phyloP scores from a whole-genome alignment of 352 stramenopile species.

The Phytophthora rubi region DNA sequence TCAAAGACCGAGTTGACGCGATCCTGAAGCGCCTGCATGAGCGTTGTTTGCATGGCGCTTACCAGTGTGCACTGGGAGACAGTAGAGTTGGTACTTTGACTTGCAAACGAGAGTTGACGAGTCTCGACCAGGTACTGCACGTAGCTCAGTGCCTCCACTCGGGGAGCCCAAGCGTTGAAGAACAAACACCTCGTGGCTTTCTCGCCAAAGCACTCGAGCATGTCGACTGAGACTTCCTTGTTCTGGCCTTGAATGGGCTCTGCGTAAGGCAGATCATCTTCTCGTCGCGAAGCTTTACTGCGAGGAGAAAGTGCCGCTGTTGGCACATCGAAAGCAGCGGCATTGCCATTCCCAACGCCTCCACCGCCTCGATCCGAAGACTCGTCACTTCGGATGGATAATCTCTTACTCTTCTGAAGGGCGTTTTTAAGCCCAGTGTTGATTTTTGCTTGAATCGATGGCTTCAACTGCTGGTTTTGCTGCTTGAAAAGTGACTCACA shows the following conservation, averaged over 20 bases:
- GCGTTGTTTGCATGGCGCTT: conserved; percentile 57
- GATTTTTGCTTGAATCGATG: conserved; percentile 83
- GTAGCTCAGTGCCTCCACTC: conserved; percentile 80
- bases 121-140: conserved; percentile 72
- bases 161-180: conserved; percentile 82
- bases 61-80: conserved; percentile 28
- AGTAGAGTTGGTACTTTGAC: background rate
- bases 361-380: conserved; percentile 6
- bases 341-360: background rate
- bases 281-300: conserved; percentile 61
- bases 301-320: conserved; percentile 38
- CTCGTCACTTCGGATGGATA: conserved; percentile 33
- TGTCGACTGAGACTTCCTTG: conserved; percentile 47
- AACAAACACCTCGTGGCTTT: conserved; percentile 79
- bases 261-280: conserved; percentile 83
- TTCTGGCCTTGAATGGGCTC: conserved; percentile 74
- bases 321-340: conserved; percentile 31
- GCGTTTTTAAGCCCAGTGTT: conserved; percentile 79
- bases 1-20: conserved; percentile 84
- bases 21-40: conserved; percentile 70
- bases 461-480: conserved; percentile 71
- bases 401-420: conserved; percentile 69
- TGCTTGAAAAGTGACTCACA: conserved; percentile 78
- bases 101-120: conserved; percentile 56
- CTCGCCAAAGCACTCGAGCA: conserved; percentile 72